Conservation (phyloP, 106 monocot genomes). For the Dendrobium chrysotoxum region DNA sequence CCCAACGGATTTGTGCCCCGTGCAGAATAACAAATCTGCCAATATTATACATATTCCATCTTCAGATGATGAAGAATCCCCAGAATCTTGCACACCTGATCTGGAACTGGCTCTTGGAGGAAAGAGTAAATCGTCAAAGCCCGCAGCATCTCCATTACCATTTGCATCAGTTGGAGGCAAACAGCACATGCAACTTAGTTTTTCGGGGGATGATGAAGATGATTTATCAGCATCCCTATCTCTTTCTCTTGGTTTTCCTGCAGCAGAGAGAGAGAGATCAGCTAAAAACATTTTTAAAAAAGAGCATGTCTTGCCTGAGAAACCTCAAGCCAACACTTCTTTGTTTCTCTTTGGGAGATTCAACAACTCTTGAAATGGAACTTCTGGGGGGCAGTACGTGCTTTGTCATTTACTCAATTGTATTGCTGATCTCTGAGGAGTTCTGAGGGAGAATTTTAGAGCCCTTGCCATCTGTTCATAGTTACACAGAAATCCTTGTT, state of each 20-base stretch:
- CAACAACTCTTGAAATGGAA: constrained; percentile 4
- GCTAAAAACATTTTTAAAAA: background rate
- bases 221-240: constrained; percentile 42
- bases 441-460: constrained; percentile 5
- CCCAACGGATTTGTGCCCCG: constrained; percentile 18
- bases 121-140: constrained; percentile 16
- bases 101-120: constrained; percentile 57
- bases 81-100: constrained; percentile 26
- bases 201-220: constrained; percentile 4
- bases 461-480: constrained; percentile 26
- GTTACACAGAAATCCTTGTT: background rate
- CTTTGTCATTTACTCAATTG: background rate
- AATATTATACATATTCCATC: constrained; percentile 22
- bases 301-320: constrained; percentile 19
- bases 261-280: constrained; percentile 13
- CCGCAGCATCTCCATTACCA: constrained; percentile 11
- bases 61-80: constrained; percentile 28
- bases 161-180: constrained; percentile 6
- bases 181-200: background rate
- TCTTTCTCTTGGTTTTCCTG: constrained; percentile 56
- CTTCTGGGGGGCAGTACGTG: background rate
- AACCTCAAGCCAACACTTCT: background rate
- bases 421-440: background rate
- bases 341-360: constrained; percentile 9
- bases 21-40: background rate